A percentile compares a stretch with the other conserved stretches of the same genome.
Conservation (phyloP, 2,329 filamentous ascomycete genomes). For the Scopulariopsis brevicaulis region DNA sequence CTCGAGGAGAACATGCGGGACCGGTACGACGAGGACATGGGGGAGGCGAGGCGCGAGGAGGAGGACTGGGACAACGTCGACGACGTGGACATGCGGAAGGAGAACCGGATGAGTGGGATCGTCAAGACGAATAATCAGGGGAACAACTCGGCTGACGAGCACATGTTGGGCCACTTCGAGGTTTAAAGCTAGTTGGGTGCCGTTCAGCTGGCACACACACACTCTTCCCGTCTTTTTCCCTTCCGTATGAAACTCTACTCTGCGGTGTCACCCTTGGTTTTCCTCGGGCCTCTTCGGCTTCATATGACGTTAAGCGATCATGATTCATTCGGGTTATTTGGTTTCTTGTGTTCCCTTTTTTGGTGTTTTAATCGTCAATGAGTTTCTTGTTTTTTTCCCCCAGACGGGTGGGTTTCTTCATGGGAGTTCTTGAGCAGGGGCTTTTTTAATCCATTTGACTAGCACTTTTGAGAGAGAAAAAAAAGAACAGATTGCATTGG, state of each 20-base stretch:
- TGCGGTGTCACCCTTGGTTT: background rate
- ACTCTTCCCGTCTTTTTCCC: too few species aligned
- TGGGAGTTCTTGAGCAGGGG: background rate
- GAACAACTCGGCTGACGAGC: constrained; percentile 46
- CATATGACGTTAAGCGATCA: background rate
- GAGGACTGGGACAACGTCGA: constrained; percentile 49
- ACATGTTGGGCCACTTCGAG: constrained; percentile 56
- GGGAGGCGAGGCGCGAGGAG: constrained; percentile 30
- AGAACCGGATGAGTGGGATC: constrained; percentile 54
- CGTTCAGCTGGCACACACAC: background rate
- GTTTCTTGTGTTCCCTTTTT: background rate
- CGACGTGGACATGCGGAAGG: constrained; percentile 37
- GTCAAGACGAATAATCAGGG: constrained; percentile 31
- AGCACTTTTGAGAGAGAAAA: background rate
- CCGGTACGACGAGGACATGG: constrained; percentile 46
- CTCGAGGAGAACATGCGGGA: constrained; percentile 74
- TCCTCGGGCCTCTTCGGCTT: background rate
- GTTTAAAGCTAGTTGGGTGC: constrained; percentile 23
- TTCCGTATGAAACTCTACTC: background rate
- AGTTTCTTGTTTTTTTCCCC: background rate
- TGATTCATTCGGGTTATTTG: background rate
- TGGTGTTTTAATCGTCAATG: background rate
- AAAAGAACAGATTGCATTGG: background rate
- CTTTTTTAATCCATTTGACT: background rate
- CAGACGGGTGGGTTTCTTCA: background rate